Conservation (phyloP, 1,284 basidiomycete genomes). For the Rhodotorula sp. region DNA sequence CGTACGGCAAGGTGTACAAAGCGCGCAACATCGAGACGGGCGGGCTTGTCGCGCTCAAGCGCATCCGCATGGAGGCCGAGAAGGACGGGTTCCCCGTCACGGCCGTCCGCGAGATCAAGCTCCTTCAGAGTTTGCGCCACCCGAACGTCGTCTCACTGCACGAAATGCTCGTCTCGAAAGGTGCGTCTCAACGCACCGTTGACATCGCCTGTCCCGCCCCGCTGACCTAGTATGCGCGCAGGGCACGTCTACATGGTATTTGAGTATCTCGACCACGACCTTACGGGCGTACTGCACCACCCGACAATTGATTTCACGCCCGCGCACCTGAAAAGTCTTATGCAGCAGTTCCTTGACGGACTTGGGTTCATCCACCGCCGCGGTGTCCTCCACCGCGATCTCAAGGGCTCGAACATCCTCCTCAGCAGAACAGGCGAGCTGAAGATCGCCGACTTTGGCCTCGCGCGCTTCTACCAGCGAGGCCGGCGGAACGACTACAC, state of each 20-base stretch:
- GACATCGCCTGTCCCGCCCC: not conserved
- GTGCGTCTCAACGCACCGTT: constrained; percentile 57
- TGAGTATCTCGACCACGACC: constrained; percentile 99
- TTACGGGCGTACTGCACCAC: constrained; percentile 92
- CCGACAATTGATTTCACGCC: constrained; percentile 77
- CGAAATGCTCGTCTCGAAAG: constrained; percentile 98
- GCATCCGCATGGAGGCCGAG: constrained; percentile 97
- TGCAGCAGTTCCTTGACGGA: constrained; percentile 89
- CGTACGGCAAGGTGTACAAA: constrained; percentile 99
- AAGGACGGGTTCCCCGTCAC: constrained; percentile 98
- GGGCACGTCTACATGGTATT: constrained; percentile 99
- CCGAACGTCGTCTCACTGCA: constrained; percentile 84
- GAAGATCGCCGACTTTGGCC: constrained; percentile 95
- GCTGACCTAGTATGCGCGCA: constrained; percentile 49
- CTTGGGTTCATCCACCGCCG: constrained; percentile 92
- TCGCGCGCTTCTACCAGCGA: constrained; percentile 96
- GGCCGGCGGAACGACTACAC: constrained; percentile 89
- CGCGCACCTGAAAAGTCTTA: constrained; percentile 92
- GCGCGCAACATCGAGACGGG: constrained; percentile 78
- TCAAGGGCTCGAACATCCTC: constrained; percentile 98
- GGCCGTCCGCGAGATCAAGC: constrained; percentile 97
- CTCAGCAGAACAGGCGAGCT: constrained; percentile 88
- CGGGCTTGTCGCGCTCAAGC: constrained; percentile 84
- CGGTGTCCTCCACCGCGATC: constrained; percentile 94
- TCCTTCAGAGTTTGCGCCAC: constrained; percentile 87